Percentiles rank a stretch among this genome's conserved stretches.
phyloP scores from a whole-genome alignment of 257 asterid genomes.

The Solanum neorickii region DNA sequence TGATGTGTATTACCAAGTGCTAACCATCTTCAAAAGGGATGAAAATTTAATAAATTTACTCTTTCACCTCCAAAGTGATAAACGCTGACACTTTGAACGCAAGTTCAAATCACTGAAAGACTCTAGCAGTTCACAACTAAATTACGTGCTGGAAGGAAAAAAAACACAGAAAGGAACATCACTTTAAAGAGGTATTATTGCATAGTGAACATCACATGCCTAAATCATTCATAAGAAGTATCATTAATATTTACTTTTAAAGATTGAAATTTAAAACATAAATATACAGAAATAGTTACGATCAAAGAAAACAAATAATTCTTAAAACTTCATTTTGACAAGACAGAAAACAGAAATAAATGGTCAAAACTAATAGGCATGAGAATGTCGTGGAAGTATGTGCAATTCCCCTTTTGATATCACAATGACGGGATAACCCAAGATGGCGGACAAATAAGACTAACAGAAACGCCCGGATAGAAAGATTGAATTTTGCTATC shows the following conservation, averaged over 20 bases:
- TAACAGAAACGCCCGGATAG: not conserved
- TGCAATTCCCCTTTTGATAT: not conserved
- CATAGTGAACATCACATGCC: not conserved
- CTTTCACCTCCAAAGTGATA: not conserved
- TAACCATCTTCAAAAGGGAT: not conserved
- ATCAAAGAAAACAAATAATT: not conserved
- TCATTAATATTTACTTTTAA: not conserved
- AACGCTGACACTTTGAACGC: not conserved
- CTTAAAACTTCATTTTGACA: not conserved
- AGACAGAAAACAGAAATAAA: not conserved
- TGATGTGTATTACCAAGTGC: not conserved
- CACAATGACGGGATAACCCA: not conserved
- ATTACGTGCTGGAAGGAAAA: not conserved
- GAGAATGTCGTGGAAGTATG: not conserved
- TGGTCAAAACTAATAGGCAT: not conserved
- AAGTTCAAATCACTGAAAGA: not conserved
- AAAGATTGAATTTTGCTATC: not conserved
- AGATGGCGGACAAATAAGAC: not conserved
- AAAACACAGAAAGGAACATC: not conserved
- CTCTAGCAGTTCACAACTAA: not conserved
- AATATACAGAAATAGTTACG: not conserved
- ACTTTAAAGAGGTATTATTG: not conserved
- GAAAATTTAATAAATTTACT: not conserved
- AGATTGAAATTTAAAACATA: not conserved
- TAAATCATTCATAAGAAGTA: not conserved